phyloP scores from a whole-genome alignment of 768 basidiomycete genomes.

The Termitomyces sp. region DNA sequence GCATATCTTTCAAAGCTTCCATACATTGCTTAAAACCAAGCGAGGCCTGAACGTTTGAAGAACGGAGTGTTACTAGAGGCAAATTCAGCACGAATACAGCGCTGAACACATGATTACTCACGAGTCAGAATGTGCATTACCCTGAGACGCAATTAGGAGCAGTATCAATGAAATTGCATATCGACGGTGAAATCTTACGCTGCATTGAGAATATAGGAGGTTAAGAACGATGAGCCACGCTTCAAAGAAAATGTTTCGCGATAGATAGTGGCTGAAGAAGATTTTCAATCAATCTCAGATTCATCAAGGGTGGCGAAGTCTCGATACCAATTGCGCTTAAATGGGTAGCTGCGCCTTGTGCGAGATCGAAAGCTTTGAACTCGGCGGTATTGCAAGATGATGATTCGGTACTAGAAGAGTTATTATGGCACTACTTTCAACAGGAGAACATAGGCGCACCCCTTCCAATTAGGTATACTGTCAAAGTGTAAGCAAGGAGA shows the following conservation, averaged over 20 bases:
- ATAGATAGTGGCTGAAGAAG: slow-evolving; percentile 47
- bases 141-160: slow-evolving; percentile 27
- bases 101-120: slow-evolving; percentile 24
- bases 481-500: slow-evolving; percentile 5
- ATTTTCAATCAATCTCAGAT: background rate
- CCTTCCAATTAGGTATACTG: slow-evolving; percentile 71
- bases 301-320: background rate
- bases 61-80: slow-evolving; percentile 58
- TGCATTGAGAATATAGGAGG: slow-evolving; percentile 64
- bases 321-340: slow-evolving; percentile 55
- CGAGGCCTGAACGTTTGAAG: slow-evolving; percentile 64
- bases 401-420: slow-evolving; percentile 32
- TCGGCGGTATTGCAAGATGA: slow-evolving; percentile 44
- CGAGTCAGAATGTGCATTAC: slow-evolving; percentile 78
- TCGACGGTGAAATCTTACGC: slow-evolving; percentile 42
- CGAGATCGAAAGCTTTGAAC: slow-evolving; percentile 67
- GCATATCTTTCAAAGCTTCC: slow-evolving; percentile 59
- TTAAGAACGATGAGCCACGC: slow-evolving; percentile 57
- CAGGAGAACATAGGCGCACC: slow-evolving; percentile 30
- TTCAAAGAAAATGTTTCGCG: slow-evolving; percentile 57
- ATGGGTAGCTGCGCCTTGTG: slow-evolving; percentile 68
- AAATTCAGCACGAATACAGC: slow-evolving; percentile 7
- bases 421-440: slow-evolving; percentile 2
- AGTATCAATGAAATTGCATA: slow-evolving; percentile 7
- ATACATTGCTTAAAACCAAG: slow-evolving; percentile 62